Evolutionary conservation across 176 grass and related monocot genomes (phyloP).

Genomic region (Raddia guianensis): DNA sequence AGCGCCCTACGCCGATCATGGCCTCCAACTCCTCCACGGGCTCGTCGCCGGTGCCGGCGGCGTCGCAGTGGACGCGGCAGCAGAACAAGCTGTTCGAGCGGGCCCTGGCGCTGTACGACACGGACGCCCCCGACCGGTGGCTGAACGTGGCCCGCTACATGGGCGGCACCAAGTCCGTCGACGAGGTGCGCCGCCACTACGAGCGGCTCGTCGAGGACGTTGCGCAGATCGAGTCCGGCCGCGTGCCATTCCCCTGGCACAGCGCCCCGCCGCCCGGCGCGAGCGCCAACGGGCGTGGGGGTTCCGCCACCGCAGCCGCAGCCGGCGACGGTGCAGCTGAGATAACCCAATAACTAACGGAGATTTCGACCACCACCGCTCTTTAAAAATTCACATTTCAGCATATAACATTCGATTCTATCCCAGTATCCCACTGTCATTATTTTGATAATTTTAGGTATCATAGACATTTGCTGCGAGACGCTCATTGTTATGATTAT

Average conservation of each 20-base stretch:
- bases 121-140: conserved; percentile 68
- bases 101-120: conserved; percentile 64
- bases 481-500: no score
- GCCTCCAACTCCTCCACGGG: conserved; percentile 58
- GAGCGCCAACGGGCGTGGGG: not conserved
- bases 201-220: conserved; percentile 53
- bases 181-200: conserved; percentile 65
- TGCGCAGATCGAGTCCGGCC: conserved; percentile 53
- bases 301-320: not conserved
- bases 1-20: conserved; percentile 30
- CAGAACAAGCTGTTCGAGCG: conserved; percentile 73
- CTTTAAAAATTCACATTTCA: no score
- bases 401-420: no score
- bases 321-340: not conserved
- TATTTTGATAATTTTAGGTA: no score
- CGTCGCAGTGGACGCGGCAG: conserved; percentile 47
- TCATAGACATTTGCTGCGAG: no score
- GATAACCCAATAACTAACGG: not conserved
- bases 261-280: not conserved
- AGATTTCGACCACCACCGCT: no score
- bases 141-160: conserved; percentile 61
- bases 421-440: no score
- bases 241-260: conserved; percentile 52
- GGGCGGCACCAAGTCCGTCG: conserved; percentile 58
- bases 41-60: not conserved